These are phyloP conservation scores for Eucalyptus erythrocorys DNA, from an alignment of 345 rosid genomes.

Conservation along the genomic window DNA sequence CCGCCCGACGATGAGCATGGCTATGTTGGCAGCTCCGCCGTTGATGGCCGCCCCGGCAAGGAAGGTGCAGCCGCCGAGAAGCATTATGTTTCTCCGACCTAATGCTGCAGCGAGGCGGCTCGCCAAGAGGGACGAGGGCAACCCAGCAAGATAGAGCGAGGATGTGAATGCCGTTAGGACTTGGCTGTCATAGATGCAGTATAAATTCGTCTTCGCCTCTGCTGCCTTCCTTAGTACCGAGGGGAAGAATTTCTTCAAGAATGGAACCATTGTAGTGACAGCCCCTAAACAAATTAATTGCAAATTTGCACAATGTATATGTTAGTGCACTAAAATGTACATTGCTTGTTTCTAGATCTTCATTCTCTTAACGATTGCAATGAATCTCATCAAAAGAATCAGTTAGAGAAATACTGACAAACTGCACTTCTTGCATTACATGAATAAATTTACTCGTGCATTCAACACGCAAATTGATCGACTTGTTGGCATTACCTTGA, in stretches of 20 bases:
- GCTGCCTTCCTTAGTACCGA: conserved; percentile 31
- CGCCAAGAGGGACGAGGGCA: conserved; percentile 55
- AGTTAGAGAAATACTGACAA: background rate
- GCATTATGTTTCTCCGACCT: conserved; percentile 60
- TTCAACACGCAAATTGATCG: no score
- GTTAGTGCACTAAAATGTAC: background rate
- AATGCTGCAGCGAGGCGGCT: conserved; percentile 35
- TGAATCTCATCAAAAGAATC: background rate
- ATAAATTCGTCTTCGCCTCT: conserved; percentile 38
- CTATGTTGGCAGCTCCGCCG: conserved; percentile 39
- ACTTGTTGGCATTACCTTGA: no score
- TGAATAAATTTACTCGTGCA: no score
- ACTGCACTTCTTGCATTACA: background rate
- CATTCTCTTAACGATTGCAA: background rate
- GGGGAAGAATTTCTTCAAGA: conserved; percentile 72
- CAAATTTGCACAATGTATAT: background rate
- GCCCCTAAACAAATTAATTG: conserved; percentile 31
- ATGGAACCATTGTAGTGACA: conserved; percentile 76
- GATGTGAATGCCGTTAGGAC: conserved; percentile 66
- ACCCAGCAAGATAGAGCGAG: conserved; percentile 61
- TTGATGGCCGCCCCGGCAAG: conserved; percentile 50
- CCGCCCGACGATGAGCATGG: conserved; percentile 73
- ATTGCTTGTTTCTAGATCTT: background rate
- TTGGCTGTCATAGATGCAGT: conserved; percentile 53
- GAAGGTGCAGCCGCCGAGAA: conserved; percentile 57